Conservation (phyloP, 2,329 filamentous ascomycete genomes). For the Lasiodiplodia theobromae region DNA sequence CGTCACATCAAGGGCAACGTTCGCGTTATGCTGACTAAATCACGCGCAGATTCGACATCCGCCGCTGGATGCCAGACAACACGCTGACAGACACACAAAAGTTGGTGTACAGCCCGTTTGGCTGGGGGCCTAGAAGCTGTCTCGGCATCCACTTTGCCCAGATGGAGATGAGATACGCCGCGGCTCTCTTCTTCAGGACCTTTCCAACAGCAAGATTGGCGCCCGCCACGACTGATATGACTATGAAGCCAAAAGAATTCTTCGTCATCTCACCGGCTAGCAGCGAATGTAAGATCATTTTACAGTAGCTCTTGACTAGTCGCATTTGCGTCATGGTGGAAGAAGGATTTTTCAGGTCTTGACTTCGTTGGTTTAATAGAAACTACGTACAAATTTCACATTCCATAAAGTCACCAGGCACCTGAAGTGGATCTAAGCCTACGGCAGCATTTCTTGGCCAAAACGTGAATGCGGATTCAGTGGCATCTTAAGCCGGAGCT, state of each 20-base stretch:
- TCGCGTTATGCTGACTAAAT: not conserved
- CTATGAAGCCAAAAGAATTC: not conserved
- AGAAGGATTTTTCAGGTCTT: too few relatives aligned
- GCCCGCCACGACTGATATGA: not conserved
- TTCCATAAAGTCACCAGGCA: too few relatives aligned
- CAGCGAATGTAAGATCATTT: not conserved
- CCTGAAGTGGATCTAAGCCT: too few relatives aligned
- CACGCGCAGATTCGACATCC: not conserved
- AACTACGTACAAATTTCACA: too few relatives aligned
- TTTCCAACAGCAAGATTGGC: constrained; percentile 32
- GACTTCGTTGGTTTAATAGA: too few relatives aligned
- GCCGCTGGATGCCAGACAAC: not conserved
- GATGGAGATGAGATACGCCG: constrained; percentile 33
- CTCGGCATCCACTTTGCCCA: constrained; percentile 35
- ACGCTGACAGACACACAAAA: not conserved
- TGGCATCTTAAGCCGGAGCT: too few relatives aligned
- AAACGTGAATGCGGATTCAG: too few relatives aligned
- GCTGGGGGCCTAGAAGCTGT: constrained; percentile 22
- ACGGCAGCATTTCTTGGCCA: too few relatives aligned
- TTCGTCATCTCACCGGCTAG: not conserved
- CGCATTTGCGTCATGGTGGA: too few relatives aligned
- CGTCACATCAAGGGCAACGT: too few relatives aligned
- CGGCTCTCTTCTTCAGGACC: constrained; percentile 33
- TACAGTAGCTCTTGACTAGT: not conserved
- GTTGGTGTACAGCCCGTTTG: not conserved